phyloP scores from a whole-genome alignment of 441 rosid species.

The Pelargonium fulgidum region DNA sequence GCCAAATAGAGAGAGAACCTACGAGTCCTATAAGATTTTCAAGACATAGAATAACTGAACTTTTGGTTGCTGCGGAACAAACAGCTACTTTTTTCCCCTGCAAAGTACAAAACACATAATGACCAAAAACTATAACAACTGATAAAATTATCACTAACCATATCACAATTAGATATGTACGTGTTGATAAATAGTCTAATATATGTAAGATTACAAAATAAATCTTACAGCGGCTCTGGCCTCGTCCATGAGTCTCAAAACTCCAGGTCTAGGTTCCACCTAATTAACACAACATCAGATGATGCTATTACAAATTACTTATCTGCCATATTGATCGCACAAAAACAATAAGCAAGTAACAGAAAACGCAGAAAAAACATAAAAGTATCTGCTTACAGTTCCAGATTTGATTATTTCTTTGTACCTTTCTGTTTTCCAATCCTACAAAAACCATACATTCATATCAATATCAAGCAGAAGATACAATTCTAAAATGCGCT shows the following conservation, averaged over 20 bases:
- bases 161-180: no score
- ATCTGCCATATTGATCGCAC: neutral
- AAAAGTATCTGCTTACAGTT: slow-evolving; percentile 46
- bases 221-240: slow-evolving; percentile 72
- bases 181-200: no score
- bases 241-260: slow-evolving; percentile 82
- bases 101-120: slow-evolving; percentile 8
- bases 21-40: slow-evolving; percentile 76
- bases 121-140: neutral
- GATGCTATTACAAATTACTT: slow-evolving; percentile 1
- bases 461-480: neutral
- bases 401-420: slow-evolving; percentile 89
- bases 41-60: slow-evolving; percentile 80
- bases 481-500: neutral
- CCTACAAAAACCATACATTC: slow-evolving; percentile 33
- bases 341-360: neutral
- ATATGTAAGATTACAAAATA: neutral
- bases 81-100: slow-evolving; percentile 78
- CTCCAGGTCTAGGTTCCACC: slow-evolving; percentile 93
- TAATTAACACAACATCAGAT: slow-evolving; percentile 28
- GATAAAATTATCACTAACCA: no score
- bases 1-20: slow-evolving; percentile 19
- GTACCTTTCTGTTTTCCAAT: slow-evolving; percentile 93
- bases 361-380: neutral
- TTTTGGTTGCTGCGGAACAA: slow-evolving; percentile 96